Conservation (phyloP, 1,139 yeast species). For the Zygosaccharomyces sapae region DNA sequence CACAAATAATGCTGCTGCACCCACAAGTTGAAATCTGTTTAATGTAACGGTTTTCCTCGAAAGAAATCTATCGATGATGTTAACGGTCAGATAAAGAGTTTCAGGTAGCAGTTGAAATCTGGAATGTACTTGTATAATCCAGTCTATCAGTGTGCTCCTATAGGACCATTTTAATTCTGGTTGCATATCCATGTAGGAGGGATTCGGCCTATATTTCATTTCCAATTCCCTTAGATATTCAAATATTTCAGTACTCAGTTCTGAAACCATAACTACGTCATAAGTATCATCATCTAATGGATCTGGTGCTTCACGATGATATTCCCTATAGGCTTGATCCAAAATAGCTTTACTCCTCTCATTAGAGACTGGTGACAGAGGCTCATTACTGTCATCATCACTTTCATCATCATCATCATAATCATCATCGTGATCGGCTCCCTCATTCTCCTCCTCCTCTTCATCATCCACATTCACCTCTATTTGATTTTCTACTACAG, state of each 20-base stretch:
- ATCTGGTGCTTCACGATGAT: slow-evolving; percentile 53
- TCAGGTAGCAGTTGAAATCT: slow-evolving; percentile 88
- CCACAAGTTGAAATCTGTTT: slow-evolving; percentile 85
- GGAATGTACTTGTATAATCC: slow-evolving; percentile 93
- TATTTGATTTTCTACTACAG: background rate
- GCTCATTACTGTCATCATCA: slow-evolving; percentile 37
- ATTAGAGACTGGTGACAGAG: slow-evolving; percentile 27
- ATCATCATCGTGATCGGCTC: too few relatives aligned
- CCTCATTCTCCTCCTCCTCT: background rate
- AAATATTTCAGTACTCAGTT: slow-evolving; percentile 86
- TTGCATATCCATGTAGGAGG: slow-evolving; percentile 79
- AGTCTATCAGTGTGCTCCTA: slow-evolving; percentile 81
- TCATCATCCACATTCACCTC: background rate
- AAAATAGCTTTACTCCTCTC: slow-evolving; percentile 32
- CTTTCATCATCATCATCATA: slow-evolving; percentile 31
- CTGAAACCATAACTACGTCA: slow-evolving; percentile 93
- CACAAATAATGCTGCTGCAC: slow-evolving; percentile 88
- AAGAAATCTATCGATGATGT: slow-evolving; percentile 85
- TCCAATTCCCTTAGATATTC: slow-evolving; percentile 78
- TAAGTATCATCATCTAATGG: slow-evolving; percentile 85
- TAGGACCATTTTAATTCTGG: slow-evolving; percentile 88
- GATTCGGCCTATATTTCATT: slow-evolving; percentile 67
- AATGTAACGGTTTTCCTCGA: slow-evolving; percentile 70
- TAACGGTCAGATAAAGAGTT: slow-evolving; percentile 80
- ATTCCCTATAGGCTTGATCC: slow-evolving; percentile 47